A percentile compares a stretch with the other conserved stretches of the same genome.
phyloP scores from a whole-genome alignment of 306 rosid genomes.

The Rosa chinensis region DNA sequence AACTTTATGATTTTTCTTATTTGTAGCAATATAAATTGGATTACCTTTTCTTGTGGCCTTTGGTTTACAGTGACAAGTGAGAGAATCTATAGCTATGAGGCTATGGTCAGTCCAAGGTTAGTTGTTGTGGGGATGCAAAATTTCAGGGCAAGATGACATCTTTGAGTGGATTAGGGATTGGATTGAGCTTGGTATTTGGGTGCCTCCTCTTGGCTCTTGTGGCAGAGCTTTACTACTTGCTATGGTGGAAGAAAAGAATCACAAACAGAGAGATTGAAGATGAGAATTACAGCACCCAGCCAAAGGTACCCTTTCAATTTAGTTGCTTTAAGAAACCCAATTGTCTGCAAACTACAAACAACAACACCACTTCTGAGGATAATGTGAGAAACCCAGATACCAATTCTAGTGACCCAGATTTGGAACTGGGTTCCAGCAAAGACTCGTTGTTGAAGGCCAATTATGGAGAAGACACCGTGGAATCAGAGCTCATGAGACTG shows the following conservation, averaged over 20 bases:
- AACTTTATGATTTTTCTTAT: conserved; percentile 6
- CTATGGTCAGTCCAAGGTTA: conserved; percentile 9
- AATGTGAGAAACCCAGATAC: conserved; percentile 30
- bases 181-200: conserved; percentile 67
- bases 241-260: conserved; percentile 76
- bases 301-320: conserved; percentile 47
- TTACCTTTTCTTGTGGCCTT: background rate
- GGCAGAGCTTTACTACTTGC: conserved; percentile 74
- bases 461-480: conserved; percentile 61
- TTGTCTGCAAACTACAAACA: conserved; percentile 18
- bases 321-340: conserved; percentile 47
- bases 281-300: conserved; percentile 37
- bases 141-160: conserved; percentile 33
- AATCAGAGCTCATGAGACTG: conserved; percentile 80
- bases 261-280: conserved; percentile 47
- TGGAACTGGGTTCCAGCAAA: conserved; percentile 49
- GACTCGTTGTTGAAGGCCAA: conserved; percentile 44
- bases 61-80: conserved; percentile 5
- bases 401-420: conserved; percentile 35
- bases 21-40: conserved; percentile 1
- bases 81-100: conserved; percentile 5
- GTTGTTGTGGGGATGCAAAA: conserved; percentile 46
- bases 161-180: conserved; percentile 59
- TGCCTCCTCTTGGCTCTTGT: conserved; percentile 54
- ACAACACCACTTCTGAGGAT: background rate